These are phyloP conservation scores for Talaromyces amestolkiae DNA, from an alignment of 2,329 filamentous ascomycete species.

Conservation along the genomic window DNA sequence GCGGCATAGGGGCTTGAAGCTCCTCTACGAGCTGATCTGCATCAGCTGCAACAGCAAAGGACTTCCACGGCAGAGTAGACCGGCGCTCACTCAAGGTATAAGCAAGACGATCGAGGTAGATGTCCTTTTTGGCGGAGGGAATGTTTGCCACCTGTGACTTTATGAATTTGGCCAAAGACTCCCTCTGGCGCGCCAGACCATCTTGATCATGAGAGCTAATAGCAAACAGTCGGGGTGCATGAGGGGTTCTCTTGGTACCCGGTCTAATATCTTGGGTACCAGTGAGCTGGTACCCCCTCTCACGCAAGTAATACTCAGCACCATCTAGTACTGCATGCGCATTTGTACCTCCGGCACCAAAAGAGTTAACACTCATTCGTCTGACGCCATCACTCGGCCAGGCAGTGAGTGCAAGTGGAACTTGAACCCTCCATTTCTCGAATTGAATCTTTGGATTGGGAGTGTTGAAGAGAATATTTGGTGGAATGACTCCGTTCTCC, in stretches of 20 bases:
- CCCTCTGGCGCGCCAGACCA: too few species aligned
- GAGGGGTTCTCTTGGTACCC: slow-evolving; percentile 20
- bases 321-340: slow-evolving; percentile 23
- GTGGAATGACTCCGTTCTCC: slow-evolving; percentile 32
- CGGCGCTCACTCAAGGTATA: neutral
- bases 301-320: too few species aligned
- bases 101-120: neutral
- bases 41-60: neutral
- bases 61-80: neutral
- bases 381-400: slow-evolving; percentile 26
- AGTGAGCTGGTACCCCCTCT: too few species aligned
- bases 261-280: too few species aligned
- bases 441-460: slow-evolving; percentile 20
- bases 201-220: too few species aligned
- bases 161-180: too few species aligned
- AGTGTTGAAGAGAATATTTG: slow-evolving; percentile 27
- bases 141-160: too few species aligned
- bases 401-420: neutral
- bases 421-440: slow-evolving; percentile 25
- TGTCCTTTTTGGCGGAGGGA: too few species aligned
- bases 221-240: too few species aligned
- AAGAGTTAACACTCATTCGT: slow-evolving; percentile 38
- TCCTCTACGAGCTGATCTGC: neutral
- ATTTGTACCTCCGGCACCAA: slow-evolving; percentile 35
- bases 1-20: neutral